Evolutionary conservation across 1,284 basidiomycete genomes (phyloP), one percentile per base, ranked within the genome.

Genomic region (Gymnopus androsaceus): DNA sequence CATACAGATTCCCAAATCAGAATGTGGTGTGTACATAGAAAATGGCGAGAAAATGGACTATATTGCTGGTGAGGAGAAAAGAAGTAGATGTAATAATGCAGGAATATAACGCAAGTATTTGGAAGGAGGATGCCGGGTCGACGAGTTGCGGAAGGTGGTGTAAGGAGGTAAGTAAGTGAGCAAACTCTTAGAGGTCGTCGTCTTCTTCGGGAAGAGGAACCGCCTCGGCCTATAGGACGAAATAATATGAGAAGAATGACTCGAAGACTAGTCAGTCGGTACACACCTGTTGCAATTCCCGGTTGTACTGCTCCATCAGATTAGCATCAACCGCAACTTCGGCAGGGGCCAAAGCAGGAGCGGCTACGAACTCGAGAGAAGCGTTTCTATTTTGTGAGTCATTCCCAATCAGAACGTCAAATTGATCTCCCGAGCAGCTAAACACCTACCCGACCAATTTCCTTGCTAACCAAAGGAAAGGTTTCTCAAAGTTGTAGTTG

Each of bases 401-500:
- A 11, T 37, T 14, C 6, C 49, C 15, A 17, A 36, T 30, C 40
- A 34, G 42, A 15, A 15, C n/a, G n/a, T n/a, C n/a, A 45, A 15
- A 41, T 3, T 21, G 31, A 37, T 19, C 25, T 30, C 15, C 15
- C 44, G 8, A 11, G 7, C 11, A 21, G 47, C 37, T 9, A 25
- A 23, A n/a, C 4, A 77, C 90, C 63, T 67, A 93, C 93, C 95
- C 97, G 65, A 96, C 94, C 61, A 99, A 83, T 82, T 99, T 99
- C 78, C 95, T 87, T 54, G 94, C 96, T 70, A 99, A 84, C 97
- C 97, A 99, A 63, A 99, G 85, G 94, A 99, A 99, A 49, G 97
- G 97, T 78, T 99, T 98, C 80, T 99, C 97, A 71, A 99, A 99
- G 84, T 99, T 99, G 80, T 99, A 99, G 85, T 99, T 99, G 53